Conservation (phyloP, 2,329 filamentous ascomycete species). For the Trichoderma atrobrunneum region DNA sequence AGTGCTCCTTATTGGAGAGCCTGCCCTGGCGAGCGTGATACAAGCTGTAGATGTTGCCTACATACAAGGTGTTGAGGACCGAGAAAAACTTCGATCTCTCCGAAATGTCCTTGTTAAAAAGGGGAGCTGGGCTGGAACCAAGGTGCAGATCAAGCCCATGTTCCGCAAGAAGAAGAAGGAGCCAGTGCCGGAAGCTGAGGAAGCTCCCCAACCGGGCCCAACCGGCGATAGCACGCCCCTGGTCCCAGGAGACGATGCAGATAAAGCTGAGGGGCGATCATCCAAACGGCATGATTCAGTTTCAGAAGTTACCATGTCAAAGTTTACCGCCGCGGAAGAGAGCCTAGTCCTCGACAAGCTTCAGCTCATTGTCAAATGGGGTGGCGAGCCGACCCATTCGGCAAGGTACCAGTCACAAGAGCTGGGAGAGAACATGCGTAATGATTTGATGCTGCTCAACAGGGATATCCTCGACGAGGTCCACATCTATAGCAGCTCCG, state of each 20-base stretch:
- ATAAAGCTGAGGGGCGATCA: slow-evolving; percentile 23
- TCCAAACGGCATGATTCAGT: slow-evolving; percentile 76
- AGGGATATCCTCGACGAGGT: slow-evolving; percentile 89
- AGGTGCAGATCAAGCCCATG: slow-evolving; percentile 99
- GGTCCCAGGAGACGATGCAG: slow-evolving; percentile 20
- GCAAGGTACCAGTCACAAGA: slow-evolving; percentile 95
- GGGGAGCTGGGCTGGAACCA: slow-evolving; percentile 89
- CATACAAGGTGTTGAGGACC: slow-evolving; percentile 76
- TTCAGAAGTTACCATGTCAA: slow-evolving; percentile 85
- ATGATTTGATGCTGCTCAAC: slow-evolving; percentile 90
- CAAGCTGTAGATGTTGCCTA: slow-evolving; percentile 82
- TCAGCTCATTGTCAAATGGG: slow-evolving; percentile 98
- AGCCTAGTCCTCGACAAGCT: slow-evolving; percentile 92
- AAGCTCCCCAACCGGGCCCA: slow-evolving; percentile 24
- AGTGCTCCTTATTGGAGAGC: slow-evolving; percentile 87
- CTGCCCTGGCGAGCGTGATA: slow-evolving; percentile 83
- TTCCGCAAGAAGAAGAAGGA: slow-evolving; percentile 83
- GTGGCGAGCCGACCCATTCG: slow-evolving; percentile 95
- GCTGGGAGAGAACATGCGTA: slow-evolving; percentile 91
- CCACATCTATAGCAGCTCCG: slow-evolving; percentile 91
- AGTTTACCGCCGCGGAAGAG: slow-evolving; percentile 90
- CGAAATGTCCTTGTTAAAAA: slow-evolving; percentile 89
- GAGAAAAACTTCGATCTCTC: slow-evolving; percentile 78
- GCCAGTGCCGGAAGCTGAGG: slow-evolving; percentile 39
- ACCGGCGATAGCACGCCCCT: background rate